Conservation (phyloP, 2,329 filamentous ascomycete species). For the Clarireedia monteithiana region DNA sequence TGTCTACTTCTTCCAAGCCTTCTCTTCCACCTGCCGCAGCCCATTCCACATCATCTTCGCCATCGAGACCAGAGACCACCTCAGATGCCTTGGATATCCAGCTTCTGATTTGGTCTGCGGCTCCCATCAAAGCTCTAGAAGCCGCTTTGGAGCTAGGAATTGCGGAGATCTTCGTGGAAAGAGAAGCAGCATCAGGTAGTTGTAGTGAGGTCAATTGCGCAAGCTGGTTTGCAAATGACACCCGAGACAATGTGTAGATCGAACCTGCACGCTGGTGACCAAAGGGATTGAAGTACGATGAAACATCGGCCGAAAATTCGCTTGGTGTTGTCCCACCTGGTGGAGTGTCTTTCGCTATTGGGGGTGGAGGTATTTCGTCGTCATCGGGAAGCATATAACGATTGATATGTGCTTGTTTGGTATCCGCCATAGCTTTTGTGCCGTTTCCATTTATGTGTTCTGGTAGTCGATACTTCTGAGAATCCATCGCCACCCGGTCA, state of each 20-base stretch:
- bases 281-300: conserved; percentile 58
- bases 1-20: conserved; percentile 65
- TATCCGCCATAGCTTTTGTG: conserved; percentile 53
- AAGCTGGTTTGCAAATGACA: conserved; percentile 88
- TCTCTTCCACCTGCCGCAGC: conserved; percentile 80
- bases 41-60: conserved; percentile 97
- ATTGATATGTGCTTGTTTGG: conserved; percentile 50
- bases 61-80: conserved; percentile 80
- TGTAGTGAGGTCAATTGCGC: conserved; percentile 86
- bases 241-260: conserved; percentile 86
- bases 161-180: conserved; percentile 75
- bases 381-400: conserved; percentile 34
- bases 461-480: conserved; percentile 65
- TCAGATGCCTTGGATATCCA: conserved; percentile 93
- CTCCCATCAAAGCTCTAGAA: conserved; percentile 72
- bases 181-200: conserved; percentile 74
- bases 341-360: conserved; percentile 46
- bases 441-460: conserved; percentile 63
- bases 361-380: conserved; percentile 30
- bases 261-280: conserved; percentile 67
- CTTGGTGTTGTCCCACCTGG: conserved; percentile 31
- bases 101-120: conserved; percentile 83
- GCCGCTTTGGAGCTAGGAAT: conserved; percentile 83
- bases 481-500: conserved; percentile 55
- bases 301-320: conserved; percentile 23